These are phyloP conservation scores for Lipomyces starkeyi DNA, from an alignment of 805 yeast species.

Conservation along the genomic window DNA sequence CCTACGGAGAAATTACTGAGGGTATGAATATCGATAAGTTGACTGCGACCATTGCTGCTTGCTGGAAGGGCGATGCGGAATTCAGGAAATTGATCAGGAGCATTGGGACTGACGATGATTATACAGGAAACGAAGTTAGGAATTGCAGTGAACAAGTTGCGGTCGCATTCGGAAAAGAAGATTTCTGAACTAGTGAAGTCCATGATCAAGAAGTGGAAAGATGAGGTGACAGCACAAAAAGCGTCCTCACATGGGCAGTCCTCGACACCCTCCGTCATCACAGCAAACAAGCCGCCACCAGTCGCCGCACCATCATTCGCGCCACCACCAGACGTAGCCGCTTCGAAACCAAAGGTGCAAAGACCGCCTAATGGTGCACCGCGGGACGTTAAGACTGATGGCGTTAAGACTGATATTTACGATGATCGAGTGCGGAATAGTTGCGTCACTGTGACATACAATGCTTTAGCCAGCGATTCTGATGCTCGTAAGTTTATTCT, in stretches of 20 bases:
- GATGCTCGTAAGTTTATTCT: constrained; percentile 44
- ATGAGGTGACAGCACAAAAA: constrained; percentile 65
- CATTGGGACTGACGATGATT: not conserved
- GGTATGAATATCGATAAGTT: constrained; percentile 43
- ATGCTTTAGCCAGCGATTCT: constrained; percentile 86
- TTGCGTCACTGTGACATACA: constrained; percentile 81
- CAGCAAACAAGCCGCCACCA: constrained; percentile 36
- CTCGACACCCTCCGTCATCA: constrained; percentile 36
- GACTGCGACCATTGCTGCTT: not conserved
- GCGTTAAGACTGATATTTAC: constrained; percentile 70
- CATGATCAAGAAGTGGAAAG: constrained; percentile 89
- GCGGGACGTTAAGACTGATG: constrained; percentile 83
- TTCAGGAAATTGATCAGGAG: not conserved
- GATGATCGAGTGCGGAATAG: constrained; percentile 82
- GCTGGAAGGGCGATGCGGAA: not conserved
- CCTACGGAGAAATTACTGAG: constrained; percentile 87
- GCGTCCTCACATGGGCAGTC: not conserved
- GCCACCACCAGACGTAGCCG: constrained; percentile 4
- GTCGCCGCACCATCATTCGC: constrained; percentile 29
- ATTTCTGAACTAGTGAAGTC: constrained; percentile 74
- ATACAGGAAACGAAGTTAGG: constrained; percentile 88
- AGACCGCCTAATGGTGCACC: constrained; percentile 51
- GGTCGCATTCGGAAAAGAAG: constrained; percentile 66
- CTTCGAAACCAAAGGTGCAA: constrained; percentile 21
- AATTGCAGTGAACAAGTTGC: constrained; percentile 88